These are phyloP conservation scores for Boletus semigastroideus DNA, from an alignment of 1,284 basidiomycete genomes.

Conservation along the genomic window DNA sequence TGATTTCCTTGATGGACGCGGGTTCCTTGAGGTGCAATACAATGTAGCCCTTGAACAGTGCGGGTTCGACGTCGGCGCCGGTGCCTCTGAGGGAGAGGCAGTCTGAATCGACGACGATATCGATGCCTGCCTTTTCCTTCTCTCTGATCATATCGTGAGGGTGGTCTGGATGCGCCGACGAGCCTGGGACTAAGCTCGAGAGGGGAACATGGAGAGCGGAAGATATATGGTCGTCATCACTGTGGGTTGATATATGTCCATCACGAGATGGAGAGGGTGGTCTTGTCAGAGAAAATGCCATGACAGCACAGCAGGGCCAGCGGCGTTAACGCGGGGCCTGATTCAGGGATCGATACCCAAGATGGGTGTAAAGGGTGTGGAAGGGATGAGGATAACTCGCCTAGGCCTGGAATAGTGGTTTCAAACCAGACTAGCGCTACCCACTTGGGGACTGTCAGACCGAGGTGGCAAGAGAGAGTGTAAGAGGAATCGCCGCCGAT, in stretches of 20 bases:
- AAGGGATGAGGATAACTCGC: neutral
- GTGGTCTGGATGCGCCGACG: slow-evolving; percentile 27
- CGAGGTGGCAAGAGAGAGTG: neutral
- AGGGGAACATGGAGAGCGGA: slow-evolving; percentile 33
- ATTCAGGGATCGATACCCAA: neutral
- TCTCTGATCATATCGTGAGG: slow-evolving; percentile 43
- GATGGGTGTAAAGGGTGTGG: neutral
- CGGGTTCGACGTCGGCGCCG: slow-evolving; percentile 81
- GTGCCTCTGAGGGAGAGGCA: slow-evolving; percentile 74
- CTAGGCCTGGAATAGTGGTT: slow-evolving; percentile 6
- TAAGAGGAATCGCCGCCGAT: neutral
- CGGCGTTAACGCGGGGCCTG: slow-evolving; percentile 8
- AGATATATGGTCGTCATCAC: slow-evolving; percentile 25
- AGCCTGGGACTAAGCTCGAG: slow-evolving; percentile 18
- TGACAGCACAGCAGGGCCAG: slow-evolving; percentile 13
- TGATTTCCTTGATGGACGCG: slow-evolving; percentile 85
- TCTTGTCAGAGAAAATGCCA: slow-evolving; percentile 34
- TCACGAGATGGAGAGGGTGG: slow-evolving; percentile 33
- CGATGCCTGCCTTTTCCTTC: slow-evolving; percentile 57
- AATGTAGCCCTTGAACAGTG: slow-evolving; percentile 73
- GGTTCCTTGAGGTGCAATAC: slow-evolving; percentile 76
- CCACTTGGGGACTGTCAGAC: neutral
- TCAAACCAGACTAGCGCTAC: slow-evolving; percentile 5
- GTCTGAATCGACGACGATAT: slow-evolving; percentile 74
- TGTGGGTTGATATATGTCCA: slow-evolving; percentile 20